phyloP scores from a whole-genome alignment of 2,329 filamentous ascomycete species.

The Didymella segeticola region DNA sequence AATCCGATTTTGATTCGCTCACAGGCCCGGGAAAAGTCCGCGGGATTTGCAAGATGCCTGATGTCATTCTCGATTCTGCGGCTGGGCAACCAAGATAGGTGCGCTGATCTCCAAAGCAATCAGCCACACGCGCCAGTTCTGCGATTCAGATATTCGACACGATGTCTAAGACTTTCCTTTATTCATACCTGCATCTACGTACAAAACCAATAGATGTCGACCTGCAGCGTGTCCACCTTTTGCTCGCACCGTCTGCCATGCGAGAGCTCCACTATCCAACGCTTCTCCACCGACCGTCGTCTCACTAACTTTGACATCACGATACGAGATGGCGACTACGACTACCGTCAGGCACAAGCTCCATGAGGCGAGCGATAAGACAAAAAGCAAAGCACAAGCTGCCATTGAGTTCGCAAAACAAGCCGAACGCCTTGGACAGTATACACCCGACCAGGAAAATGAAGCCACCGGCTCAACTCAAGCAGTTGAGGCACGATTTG shows the following conservation, averaged over 20 bases:
- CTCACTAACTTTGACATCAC: slow-evolving; percentile 21
- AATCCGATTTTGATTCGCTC: slow-evolving; percentile 15
- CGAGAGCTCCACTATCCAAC: slow-evolving; percentile 21
- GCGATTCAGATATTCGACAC: slow-evolving; percentile 8
- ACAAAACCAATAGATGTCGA: slow-evolving; percentile 1
- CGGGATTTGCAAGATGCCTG: slow-evolving; percentile 1
- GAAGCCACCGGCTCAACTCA: slow-evolving; percentile 55
- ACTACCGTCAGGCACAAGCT: slow-evolving; percentile 29
- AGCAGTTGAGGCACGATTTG: slow-evolving; percentile 66
- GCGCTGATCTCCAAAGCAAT: slow-evolving; percentile 16
- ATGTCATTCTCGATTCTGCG: slow-evolving; percentile 6
- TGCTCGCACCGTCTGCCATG: not conserved
- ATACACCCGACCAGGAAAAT: slow-evolving; percentile 50
- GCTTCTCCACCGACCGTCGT: slow-evolving; percentile 30
- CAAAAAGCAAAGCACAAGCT: slow-evolving; percentile 41
- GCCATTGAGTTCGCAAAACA: slow-evolving; percentile 68
- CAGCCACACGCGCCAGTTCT: slow-evolving; percentile 12
- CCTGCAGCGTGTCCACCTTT: not conserved
- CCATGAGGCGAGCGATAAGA: slow-evolving; percentile 27
- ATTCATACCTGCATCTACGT: slow-evolving; percentile 4
- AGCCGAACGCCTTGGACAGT: slow-evolving; percentile 57
- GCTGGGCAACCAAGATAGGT: slow-evolving; percentile 9
- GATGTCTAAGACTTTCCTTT: slow-evolving; percentile 15
- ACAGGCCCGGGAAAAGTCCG: slow-evolving; percentile 1
- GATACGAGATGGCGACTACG: slow-evolving; percentile 33